A percentile compares a stretch with the other conserved stretches of the same genome.
Conservation (phyloP, 1,284 basidiomycete genomes). For the Agroathelia rolfsii region DNA sequence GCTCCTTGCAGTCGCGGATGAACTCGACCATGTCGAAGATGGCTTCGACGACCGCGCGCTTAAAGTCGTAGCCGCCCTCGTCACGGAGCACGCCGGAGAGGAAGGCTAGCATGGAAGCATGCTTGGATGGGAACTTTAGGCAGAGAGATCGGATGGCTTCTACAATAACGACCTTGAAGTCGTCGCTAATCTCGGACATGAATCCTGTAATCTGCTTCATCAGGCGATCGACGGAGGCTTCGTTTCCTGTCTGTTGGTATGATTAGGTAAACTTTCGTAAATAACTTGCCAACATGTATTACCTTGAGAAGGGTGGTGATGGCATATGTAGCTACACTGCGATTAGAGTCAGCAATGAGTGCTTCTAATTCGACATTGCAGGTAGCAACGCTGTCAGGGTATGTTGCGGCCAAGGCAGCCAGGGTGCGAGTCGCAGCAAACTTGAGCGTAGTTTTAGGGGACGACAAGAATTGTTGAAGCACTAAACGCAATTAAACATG, state of each 20-base stretch:
- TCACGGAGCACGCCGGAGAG: conserved; percentile 89
- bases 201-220: conserved; percentile 99
- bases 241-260: conserved; percentile 78
- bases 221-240: conserved; percentile 95
- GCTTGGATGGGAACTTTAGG: conserved; percentile 97
- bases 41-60: conserved; percentile 96
- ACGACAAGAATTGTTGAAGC: conserved; percentile 87
- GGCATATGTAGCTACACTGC: conserved; percentile 96
- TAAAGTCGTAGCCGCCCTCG: conserved; percentile 99
- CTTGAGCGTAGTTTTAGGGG: conserved; percentile 89
- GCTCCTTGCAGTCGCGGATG: conserved; percentile 91
- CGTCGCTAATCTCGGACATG: conserved; percentile 99
- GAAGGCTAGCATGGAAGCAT: conserved; percentile 92
- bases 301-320: conserved; percentile 98
- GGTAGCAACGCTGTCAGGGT: conserved; percentile 78
- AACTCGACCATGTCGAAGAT: conserved; percentile 99
- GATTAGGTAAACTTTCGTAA: conserved; percentile 6
- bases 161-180: conserved; percentile 99
- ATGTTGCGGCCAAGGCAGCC: conserved; percentile 76
- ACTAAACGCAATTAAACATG: conserved; percentile 43
- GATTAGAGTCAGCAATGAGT: conserved; percentile 92
- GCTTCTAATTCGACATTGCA: conserved; percentile 98
- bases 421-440: conserved; percentile 97
- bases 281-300: conserved; percentile 2
- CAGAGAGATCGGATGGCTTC: conserved; percentile 97